Conservation (phyloP, 345 rosid species). For the Linum usitatissimum region DNA sequence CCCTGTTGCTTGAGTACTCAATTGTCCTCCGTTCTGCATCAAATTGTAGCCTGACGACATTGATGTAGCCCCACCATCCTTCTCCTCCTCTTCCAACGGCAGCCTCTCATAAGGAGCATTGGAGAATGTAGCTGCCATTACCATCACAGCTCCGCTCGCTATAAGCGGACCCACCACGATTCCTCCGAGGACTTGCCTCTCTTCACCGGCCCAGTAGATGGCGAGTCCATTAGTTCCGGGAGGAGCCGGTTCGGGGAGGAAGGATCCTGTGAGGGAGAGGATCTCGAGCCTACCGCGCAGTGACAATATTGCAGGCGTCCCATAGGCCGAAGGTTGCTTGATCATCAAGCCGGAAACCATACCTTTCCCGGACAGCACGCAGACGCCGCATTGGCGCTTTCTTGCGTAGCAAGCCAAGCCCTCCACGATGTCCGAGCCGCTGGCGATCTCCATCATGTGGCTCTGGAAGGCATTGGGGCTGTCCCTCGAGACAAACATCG, state of each 20-base stretch:
- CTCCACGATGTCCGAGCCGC: slow-evolving; percentile 62
- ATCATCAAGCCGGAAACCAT: slow-evolving; percentile 63
- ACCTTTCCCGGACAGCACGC: slow-evolving; percentile 72
- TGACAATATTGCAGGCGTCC: slow-evolving; percentile 40
- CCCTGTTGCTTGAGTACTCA: too few relatives aligned
- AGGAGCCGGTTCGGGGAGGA: slow-evolving; percentile 62
- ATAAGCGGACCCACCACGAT: slow-evolving; percentile 50
- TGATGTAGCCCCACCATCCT: slow-evolving; percentile 16
- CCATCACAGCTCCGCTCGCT: slow-evolving; percentile 82
- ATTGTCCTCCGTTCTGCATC: too few relatives aligned
- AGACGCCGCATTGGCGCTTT: slow-evolving; percentile 67
- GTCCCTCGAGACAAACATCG: slow-evolving; percentile 68
- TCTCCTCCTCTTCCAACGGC: slow-evolving; percentile 53
- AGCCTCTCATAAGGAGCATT: slow-evolving; percentile 77
- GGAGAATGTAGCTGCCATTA: slow-evolving; percentile 68
- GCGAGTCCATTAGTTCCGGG: slow-evolving; percentile 67
- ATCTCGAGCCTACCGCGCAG: slow-evolving; percentile 87
- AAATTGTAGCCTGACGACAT: too few relatives aligned
- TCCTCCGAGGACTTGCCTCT: slow-evolving; percentile 91
- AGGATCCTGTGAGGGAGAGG: slow-evolving; percentile 64
- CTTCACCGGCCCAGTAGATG: slow-evolving; percentile 74
- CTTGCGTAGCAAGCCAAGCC: slow-evolving; percentile 53
- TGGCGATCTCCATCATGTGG: slow-evolving; percentile 70
- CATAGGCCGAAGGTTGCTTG: slow-evolving; percentile 62
- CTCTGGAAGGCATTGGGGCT: slow-evolving; percentile 75